Conservation (phyloP, 2,329 filamentous ascomycete species). For the Claviceps quebecensis region DNA sequence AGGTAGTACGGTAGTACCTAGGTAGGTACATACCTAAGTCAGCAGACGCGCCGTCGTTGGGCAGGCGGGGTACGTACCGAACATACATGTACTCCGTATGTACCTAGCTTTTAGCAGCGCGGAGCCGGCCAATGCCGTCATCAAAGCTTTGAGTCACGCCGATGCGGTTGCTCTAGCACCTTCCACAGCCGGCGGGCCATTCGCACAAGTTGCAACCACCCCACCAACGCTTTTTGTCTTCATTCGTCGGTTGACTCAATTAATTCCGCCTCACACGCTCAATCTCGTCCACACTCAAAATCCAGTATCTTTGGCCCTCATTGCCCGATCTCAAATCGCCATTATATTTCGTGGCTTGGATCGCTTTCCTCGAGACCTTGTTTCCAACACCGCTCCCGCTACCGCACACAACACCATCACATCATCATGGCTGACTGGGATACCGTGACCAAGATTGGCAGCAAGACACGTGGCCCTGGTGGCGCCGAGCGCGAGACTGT, state of each 20-base stretch:
- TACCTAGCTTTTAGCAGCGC: too few relatives aligned
- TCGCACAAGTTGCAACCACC: background rate
- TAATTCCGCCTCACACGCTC: conserved; percentile 9
- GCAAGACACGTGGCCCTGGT: conserved; percentile 59
- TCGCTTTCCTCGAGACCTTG: background rate
- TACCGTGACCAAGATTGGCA: conserved; percentile 81
- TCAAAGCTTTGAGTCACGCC: background rate
- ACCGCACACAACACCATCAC: conserved; percentile 13
- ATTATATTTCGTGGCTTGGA: background rate
- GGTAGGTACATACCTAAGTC: too few relatives aligned
- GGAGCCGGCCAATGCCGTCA: background rate
- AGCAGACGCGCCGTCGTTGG: too few relatives aligned
- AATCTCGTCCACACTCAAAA: conserved; percentile 17
- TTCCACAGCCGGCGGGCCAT: conserved; percentile 4
- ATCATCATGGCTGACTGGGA: conserved; percentile 70
- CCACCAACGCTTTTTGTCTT: conserved; percentile 13
- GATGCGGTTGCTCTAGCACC: conserved; percentile 6
- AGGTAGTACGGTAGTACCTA: too few relatives aligned
- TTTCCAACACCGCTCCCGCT: conserved; percentile 4
- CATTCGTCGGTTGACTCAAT: conserved; percentile 22
- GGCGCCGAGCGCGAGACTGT: conserved; percentile 66
- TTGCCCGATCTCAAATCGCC: background rate
- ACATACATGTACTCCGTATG: too few relatives aligned
- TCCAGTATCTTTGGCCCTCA: conserved; percentile 1
- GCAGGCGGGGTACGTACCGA: too few relatives aligned